phyloP scores from a whole-genome alignment of 805 yeast species.

The Clavispora santaluciae region DNA sequence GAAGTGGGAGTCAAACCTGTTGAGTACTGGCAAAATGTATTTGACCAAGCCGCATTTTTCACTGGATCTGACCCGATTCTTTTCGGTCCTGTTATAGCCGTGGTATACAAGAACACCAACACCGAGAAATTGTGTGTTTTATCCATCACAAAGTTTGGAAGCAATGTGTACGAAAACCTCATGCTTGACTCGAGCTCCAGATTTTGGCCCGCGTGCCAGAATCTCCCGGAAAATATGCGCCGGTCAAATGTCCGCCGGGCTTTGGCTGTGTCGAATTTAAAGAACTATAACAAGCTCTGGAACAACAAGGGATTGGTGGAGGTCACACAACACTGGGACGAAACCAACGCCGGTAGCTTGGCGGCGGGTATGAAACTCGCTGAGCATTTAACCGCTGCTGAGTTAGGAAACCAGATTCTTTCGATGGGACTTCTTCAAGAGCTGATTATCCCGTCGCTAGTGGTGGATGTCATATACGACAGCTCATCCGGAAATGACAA shows the following conservation, averaged over 20 bases:
- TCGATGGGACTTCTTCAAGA: slow-evolving; percentile 54
- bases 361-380: slow-evolving; percentile 63
- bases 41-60: slow-evolving; percentile 50
- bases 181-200: slow-evolving; percentile 40
- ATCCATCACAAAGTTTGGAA: slow-evolving; percentile 63
- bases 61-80: slow-evolving; percentile 43
- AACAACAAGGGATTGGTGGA: slow-evolving; percentile 25
- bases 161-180: slow-evolving; percentile 34
- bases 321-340: slow-evolving; percentile 58
- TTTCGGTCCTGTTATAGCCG: slow-evolving; percentile 42
- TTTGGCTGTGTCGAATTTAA: slow-evolving; percentile 67
- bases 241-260: slow-evolving; percentile 63
- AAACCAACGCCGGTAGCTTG: slow-evolving; percentile 75
- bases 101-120: slow-evolving; percentile 47
- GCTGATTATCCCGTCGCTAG: slow-evolving; percentile 44
- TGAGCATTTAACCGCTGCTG: slow-evolving; percentile 46
- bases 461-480: slow-evolving; percentile 71
- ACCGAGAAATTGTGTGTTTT: slow-evolving; percentile 48
- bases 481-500: slow-evolving; percentile 33
- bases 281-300: slow-evolving; percentile 59
- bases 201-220: slow-evolving; percentile 76
- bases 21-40: slow-evolving; percentile 37
- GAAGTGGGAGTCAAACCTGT: not conserved
- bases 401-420: slow-evolving; percentile 54
- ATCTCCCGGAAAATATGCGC: slow-evolving; percentile 46